Conservation (phyloP, 2,329 filamentous ascomycete species). For the Cordyceps javanica region DNA sequence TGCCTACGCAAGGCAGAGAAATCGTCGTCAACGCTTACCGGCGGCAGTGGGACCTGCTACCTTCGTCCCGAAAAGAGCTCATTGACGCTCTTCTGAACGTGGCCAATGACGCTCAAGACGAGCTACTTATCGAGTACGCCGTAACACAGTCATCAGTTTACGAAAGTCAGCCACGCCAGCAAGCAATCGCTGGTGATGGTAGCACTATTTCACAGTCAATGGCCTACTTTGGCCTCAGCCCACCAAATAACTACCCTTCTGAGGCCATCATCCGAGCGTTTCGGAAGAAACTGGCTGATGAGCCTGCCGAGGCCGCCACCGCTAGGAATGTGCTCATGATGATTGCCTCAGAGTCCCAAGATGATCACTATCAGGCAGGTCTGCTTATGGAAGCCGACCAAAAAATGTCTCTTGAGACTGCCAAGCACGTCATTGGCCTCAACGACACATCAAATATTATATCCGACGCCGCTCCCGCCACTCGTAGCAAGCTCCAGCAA, state of each 20-base stretch:
- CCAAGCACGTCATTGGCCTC: constrained; percentile 26
- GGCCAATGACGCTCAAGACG: constrained; percentile 29
- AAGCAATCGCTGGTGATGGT: constrained; percentile 24
- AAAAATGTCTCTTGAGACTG: constrained; percentile 31
- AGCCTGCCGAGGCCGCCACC: constrained; percentile 26
- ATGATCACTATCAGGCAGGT: constrained; percentile 28
- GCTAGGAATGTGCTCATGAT: constrained; percentile 29
- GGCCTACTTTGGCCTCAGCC: constrained; percentile 28
- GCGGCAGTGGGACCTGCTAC: constrained; percentile 33
- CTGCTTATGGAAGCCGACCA: constrained; percentile 29
- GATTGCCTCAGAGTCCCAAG: constrained; percentile 28
- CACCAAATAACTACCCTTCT: constrained; percentile 29
- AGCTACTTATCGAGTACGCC: constrained; percentile 30
- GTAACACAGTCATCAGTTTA: constrained; percentile 33
- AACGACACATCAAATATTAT: constrained; percentile 19
- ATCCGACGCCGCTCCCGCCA: not conserved
- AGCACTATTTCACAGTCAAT: constrained; percentile 28
- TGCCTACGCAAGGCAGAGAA: constrained; percentile 30
- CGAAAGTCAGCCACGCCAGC: constrained; percentile 28
- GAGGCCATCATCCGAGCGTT: constrained; percentile 31
- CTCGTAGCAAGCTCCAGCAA: constrained; percentile 16
- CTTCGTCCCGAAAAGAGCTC: constrained; percentile 23
- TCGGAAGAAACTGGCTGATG: constrained; percentile 25
- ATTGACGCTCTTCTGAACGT: constrained; percentile 28
- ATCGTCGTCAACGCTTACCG: constrained; percentile 34